These are phyloP conservation scores for Podospora pseudopauciseta DNA, from an alignment of 495 filamentous ascomycete species.

Conservation along the genomic window DNA sequence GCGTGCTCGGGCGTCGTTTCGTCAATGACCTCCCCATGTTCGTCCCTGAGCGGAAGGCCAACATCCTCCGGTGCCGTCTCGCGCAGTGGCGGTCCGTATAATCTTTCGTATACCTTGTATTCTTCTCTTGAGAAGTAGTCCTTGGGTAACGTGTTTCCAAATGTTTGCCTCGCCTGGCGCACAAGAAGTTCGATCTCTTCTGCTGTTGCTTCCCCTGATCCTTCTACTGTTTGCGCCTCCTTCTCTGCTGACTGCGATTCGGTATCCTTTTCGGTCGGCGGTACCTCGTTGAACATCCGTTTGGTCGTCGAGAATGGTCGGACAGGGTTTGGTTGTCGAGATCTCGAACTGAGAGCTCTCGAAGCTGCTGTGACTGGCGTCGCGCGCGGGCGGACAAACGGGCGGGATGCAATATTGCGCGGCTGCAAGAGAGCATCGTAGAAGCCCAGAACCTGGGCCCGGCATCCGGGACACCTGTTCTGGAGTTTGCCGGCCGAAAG, in stretches of 20 bases:
- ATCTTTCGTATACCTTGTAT: slow-evolving; percentile 68
- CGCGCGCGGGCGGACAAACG: slow-evolving; percentile 20
- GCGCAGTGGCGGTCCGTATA: slow-evolving; percentile 69
- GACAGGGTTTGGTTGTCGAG: slow-evolving; percentile 20
- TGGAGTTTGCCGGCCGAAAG: slow-evolving; percentile 44
- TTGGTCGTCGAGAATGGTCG: slow-evolving; percentile 41
- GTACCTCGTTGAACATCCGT: slow-evolving; percentile 23
- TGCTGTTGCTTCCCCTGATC: background rate
- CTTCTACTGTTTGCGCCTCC: background rate
- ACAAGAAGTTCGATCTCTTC: slow-evolving; percentile 60
- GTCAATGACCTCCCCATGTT: slow-evolving; percentile 22
- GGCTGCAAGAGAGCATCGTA: slow-evolving; percentile 39
- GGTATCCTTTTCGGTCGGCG: background rate
- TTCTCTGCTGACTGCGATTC: slow-evolving; percentile 5
- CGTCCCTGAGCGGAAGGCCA: slow-evolving; percentile 40
- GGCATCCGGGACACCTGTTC: slow-evolving; percentile 48
- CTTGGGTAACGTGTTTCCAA: slow-evolving; percentile 75
- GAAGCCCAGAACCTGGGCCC: slow-evolving; percentile 45
- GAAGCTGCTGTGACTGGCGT: slow-evolving; percentile 14
- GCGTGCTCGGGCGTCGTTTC: slow-evolving; percentile 21
- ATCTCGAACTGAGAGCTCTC: slow-evolving; percentile 9
- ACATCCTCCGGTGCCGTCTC: slow-evolving; percentile 57
- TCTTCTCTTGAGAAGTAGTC: slow-evolving; percentile 66
- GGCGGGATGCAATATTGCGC: slow-evolving; percentile 18
- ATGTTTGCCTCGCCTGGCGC: slow-evolving; percentile 64